Evolutionary conservation across 805 yeast genomes (phyloP).

Genomic region (Saturnispora kantuleensis): DNA sequence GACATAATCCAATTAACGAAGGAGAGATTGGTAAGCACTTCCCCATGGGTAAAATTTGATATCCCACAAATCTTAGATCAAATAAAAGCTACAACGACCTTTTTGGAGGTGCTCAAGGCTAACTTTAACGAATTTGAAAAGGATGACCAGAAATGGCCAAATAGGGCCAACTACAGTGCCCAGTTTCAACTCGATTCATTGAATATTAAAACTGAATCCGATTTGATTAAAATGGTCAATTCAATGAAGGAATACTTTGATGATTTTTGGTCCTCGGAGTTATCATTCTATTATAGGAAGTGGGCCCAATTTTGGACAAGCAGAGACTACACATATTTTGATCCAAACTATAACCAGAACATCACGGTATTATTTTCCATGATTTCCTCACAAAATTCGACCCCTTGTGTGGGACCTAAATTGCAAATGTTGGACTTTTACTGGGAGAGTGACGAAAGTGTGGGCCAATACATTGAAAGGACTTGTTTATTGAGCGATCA

Average conservation of each 20-base stretch:
- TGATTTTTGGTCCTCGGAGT: slow-evolving; percentile 22
- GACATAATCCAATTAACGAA: slow-evolving; percentile 27
- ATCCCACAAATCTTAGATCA: slow-evolving; percentile 37
- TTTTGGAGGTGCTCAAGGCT: slow-evolving; percentile 22
- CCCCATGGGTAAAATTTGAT: slow-evolving; percentile 74
- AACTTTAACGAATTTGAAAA: slow-evolving; percentile 18
- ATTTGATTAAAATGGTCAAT: slow-evolving; percentile 30
- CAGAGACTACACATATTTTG: slow-evolving; percentile 43
- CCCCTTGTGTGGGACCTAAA: slow-evolving; percentile 90
- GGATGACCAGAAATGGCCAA: slow-evolving; percentile 12
- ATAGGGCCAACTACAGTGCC: not conserved
- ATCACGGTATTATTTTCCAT: slow-evolving; percentile 71
- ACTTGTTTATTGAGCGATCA: slow-evolving; percentile 56
- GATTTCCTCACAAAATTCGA: slow-evolving; percentile 73
- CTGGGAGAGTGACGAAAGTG: slow-evolving; percentile 80
- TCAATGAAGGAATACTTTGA: slow-evolving; percentile 23
- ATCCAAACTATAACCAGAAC: slow-evolving; percentile 66
- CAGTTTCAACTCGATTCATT: slow-evolving; percentile 13
- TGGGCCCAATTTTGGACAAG: slow-evolving; percentile 53
- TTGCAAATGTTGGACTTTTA: slow-evolving; percentile 77
- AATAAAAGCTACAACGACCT: slow-evolving; percentile 22
- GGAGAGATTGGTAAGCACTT: slow-evolving; percentile 58
- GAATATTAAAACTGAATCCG: slow-evolving; percentile 14
- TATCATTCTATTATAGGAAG: slow-evolving; percentile 37
- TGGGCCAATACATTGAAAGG: slow-evolving; percentile 84